Conservation (phyloP, 257 asterid species). For the Linaria vulgaris region DNA sequence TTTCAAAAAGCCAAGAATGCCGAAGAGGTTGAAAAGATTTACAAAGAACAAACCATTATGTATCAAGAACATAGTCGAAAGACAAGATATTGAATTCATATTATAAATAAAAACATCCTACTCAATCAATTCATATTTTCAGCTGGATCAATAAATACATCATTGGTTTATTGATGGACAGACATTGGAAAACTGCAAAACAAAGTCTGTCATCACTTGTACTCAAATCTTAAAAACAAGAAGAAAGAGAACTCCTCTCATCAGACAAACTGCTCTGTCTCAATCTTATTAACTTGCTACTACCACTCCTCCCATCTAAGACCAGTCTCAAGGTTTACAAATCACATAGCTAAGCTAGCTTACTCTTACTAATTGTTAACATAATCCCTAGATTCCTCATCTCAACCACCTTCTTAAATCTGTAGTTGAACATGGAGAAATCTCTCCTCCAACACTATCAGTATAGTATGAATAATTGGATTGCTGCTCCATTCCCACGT, state of each 20-base stretch:
- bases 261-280: background rate
- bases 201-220: conserved; percentile 26
- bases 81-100: too few species aligned
- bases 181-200: background rate
- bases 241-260: conserved; percentile 15
- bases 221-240: conserved; percentile 25
- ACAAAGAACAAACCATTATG: too few species aligned
- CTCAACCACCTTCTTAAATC: conserved; percentile 79
- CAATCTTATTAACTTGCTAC: conserved; percentile 1
- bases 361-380: background rate
- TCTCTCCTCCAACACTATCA: conserved; percentile 81
- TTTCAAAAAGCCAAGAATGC: too few species aligned
- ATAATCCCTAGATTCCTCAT: conserved; percentile 29
- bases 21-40: too few species aligned
- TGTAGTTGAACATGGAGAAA: conserved; percentile 86
- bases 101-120: too few species aligned
- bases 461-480: conserved; percentile 64
- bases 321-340: conserved; percentile 17
- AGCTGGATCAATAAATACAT: conserved; percentile 14
- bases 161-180: conserved; percentile 16
- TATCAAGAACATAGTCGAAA: too few species aligned
- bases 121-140: background rate
- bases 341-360: conserved; percentile 2
- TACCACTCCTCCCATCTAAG: conserved; percentile 9
- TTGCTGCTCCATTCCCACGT: conserved; percentile 78